These are phyloP conservation scores for Scheffersomyces cryptocercus DNA, from an alignment of 1,139 yeast species.

Conservation along the genomic window DNA sequence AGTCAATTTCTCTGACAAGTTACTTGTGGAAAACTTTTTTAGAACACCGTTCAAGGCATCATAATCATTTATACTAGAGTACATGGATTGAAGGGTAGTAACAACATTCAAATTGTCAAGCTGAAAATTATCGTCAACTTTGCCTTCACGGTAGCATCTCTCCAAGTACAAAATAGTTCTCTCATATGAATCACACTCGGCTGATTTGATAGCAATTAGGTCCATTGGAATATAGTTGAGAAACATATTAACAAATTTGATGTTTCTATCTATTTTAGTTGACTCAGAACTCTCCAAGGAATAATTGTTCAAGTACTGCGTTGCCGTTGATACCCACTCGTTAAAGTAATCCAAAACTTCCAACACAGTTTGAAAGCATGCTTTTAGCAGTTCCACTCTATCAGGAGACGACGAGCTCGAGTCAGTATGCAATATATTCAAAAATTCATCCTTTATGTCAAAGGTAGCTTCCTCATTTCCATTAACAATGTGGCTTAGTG, in stretches of 20 bases:
- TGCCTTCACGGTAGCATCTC: constrained; percentile 58
- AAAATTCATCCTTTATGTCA: constrained; percentile 58
- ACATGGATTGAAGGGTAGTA: constrained; percentile 69
- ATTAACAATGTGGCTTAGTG: constrained; percentile 63
- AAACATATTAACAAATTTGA: constrained; percentile 45
- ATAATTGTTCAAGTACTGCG: constrained; percentile 28
- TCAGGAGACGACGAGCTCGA: constrained; percentile 48
- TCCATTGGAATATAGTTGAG: constrained; percentile 62
- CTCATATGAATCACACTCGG: constrained; percentile 84
- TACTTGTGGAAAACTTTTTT: constrained; percentile 68
- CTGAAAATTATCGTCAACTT: constrained; percentile 29
- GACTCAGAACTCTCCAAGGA: constrained; percentile 19
- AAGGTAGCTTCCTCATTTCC: constrained; percentile 45
- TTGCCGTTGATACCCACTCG: constrained; percentile 62
- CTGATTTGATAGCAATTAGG: constrained; percentile 73
- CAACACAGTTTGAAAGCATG: constrained; percentile 73
- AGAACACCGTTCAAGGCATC: constrained; percentile 90
- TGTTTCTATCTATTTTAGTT: constrained; percentile 25
- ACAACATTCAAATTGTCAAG: constrained; percentile 43
- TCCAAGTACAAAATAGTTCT: constrained; percentile 89
- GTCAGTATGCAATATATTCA: constrained; percentile 53
- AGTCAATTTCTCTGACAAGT: constrained; percentile 68
- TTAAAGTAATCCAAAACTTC: constrained; percentile 80
- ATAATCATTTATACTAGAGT: constrained; percentile 83
- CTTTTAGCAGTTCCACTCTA: constrained; percentile 54